A percentile compares a stretch with the other conserved stretches of the same genome.
Evolutionary conservation across 371 early-diverging fungal genomes (phyloP).

Genomic region (Amoeboaphelidium protococcarum): DNA sequence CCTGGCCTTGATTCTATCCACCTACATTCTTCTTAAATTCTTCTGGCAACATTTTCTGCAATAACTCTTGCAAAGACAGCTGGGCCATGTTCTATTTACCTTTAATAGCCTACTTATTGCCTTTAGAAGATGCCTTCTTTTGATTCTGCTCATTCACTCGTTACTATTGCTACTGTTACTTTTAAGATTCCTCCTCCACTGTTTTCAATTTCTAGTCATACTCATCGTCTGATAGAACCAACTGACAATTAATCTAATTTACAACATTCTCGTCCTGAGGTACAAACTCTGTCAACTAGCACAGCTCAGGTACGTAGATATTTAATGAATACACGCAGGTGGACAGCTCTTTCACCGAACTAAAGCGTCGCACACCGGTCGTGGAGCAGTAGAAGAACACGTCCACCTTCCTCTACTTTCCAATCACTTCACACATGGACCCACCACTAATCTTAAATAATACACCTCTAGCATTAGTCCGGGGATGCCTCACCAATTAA

Average conservation of each 20-base stretch:
- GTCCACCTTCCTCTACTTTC: background rate
- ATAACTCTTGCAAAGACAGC: no score
- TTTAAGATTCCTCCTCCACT: no score
- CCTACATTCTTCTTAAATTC: no score
- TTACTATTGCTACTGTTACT: no score
- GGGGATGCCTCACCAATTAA: background rate
- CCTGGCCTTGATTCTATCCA: no score
- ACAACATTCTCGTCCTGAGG: background rate
- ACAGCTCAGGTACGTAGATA: background rate
- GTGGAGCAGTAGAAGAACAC: background rate
- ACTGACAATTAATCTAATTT: background rate
- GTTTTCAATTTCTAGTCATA: background rate
- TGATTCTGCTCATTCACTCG: no score
- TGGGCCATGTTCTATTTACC: no score
- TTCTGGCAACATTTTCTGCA: no score
- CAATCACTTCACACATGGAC: background rate
- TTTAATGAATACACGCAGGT: background rate
- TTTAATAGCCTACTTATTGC: no score
- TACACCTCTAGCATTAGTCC: background rate
- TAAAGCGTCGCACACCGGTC: background rate
- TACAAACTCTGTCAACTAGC: background rate
- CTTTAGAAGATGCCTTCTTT: no score
- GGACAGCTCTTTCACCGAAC: background rate
- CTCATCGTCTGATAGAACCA: background rate
- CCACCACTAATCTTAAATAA: background rate